A percentile compares a stretch with the other conserved stretches of the same genome.
These are phyloP conservation scores for Mucor saturninus DNA, from an alignment of 371 early-diverging fungal species.

Conservation along the genomic window DNA sequence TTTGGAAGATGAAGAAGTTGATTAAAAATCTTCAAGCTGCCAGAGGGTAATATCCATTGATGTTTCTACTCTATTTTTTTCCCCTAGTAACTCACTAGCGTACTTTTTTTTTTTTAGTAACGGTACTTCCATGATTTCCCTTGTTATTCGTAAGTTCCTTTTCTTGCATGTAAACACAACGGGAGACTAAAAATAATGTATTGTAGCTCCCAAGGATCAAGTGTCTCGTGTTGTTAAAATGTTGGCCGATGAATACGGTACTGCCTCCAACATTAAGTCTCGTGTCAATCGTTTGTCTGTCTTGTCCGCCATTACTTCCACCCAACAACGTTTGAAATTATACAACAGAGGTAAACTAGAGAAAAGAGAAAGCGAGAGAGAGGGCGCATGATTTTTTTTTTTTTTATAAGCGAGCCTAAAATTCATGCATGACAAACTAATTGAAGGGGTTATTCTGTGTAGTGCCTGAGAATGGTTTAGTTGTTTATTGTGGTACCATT, in stretches of 20 bases:
- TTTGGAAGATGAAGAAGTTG: conserved; percentile 98
- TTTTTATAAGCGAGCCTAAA: neutral
- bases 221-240: conserved; percentile 91
- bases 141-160: conserved; percentile 85
- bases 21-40: conserved; percentile 96
- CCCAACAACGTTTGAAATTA: conserved; percentile 97
- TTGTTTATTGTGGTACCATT: conserved; percentile 97
- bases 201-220: conserved; percentile 89
- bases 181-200: neutral
- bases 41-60: conserved; percentile 74
- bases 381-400: neutral
- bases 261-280: conserved; percentile 99
- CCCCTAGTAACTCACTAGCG: neutral
- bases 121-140: conserved; percentile 99
- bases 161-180: neutral
- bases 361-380: conserved; percentile 5
- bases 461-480: conserved; percentile 94
- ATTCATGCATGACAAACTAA: neutral
- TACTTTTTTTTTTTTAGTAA: conserved; percentile 66
- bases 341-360: conserved; percentile 72
- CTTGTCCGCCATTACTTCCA: conserved; percentile 98
- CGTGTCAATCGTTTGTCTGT: conserved; percentile 99
- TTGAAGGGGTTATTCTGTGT: neutral
- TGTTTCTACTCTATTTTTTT: neutral
- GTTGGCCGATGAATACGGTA: conserved; percentile 99